Percentiles rank a stretch among this genome's conserved stretches.
phyloP scores from a whole-genome alignment of 192 early-diverging fungal genomes.

The Podila epigama region DNA sequence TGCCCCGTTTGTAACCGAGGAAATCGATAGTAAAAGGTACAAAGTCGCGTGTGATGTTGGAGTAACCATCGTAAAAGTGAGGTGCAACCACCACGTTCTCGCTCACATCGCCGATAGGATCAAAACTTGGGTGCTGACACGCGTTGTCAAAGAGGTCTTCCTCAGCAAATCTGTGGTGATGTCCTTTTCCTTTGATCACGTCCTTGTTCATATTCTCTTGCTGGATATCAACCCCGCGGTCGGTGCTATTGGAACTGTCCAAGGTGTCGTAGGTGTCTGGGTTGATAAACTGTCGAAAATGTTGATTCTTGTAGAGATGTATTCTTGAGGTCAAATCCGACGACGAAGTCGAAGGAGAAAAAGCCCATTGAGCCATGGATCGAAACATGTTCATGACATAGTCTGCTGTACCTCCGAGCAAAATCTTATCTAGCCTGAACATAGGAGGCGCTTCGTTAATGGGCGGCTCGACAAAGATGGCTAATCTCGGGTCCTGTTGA shows the following conservation, averaged over 20 bases:
- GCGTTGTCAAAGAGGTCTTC: slow-evolving; percentile 31
- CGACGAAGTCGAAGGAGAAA: slow-evolving; percentile 34
- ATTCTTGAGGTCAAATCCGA: slow-evolving; percentile 32
- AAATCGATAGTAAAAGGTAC: slow-evolving; percentile 34
- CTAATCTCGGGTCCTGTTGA: slow-evolving; percentile 43
- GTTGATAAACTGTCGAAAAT: slow-evolving; percentile 4
- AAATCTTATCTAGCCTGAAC: slow-evolving; percentile 28
- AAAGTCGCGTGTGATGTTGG: slow-evolving; percentile 44
- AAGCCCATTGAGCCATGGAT: slow-evolving; percentile 53
- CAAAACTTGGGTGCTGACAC: slow-evolving; percentile 20
- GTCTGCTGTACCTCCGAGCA: slow-evolving; percentile 56
- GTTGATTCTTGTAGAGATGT: slow-evolving; percentile 43
- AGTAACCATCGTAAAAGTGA: slow-evolving; percentile 45
- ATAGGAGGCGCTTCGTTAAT: slow-evolving; percentile 55
- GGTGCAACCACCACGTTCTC: slow-evolving; percentile 40
- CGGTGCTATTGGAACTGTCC: background rate
- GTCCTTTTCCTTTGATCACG: slow-evolving; percentile 6
- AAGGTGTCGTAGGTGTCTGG: background rate
- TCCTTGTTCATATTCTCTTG: background rate
- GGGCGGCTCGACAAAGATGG: slow-evolving; percentile 63
- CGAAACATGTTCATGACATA: slow-evolving; percentile 57
- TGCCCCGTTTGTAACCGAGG: slow-evolving; percentile 32
- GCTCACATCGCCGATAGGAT: slow-evolving; percentile 37
- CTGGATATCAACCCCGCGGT: background rate
- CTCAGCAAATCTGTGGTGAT: background rate